Conservation (phyloP, 331 rosid species). For the Pyracantha coccinea region DNA sequence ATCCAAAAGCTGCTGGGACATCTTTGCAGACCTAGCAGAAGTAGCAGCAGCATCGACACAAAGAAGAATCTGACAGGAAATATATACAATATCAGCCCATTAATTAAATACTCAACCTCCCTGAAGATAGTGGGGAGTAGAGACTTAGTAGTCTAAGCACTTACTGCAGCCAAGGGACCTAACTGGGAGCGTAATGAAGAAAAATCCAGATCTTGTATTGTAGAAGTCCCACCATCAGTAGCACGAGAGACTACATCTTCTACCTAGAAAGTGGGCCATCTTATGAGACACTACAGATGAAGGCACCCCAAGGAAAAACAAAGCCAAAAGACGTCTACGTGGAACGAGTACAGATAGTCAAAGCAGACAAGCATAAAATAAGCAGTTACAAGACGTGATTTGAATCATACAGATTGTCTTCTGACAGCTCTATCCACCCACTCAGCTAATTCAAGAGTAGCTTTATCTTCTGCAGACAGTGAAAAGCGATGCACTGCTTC, state of each 20-base stretch:
- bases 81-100: conserved; percentile 24
- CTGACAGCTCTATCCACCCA: conserved; percentile 94
- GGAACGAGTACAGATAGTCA: neutral
- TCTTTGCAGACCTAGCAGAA: conserved; percentile 75
- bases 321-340: neutral
- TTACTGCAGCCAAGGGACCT: conserved; percentile 89
- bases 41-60: conserved; percentile 92
- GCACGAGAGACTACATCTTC: conserved; percentile 86
- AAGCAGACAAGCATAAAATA: conserved; percentile 17
- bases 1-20: conserved; percentile 81
- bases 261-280: conserved; percentile 35
- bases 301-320: neutral
- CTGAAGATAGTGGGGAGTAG: conserved; percentile 14
- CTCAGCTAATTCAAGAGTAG: conserved; percentile 96
- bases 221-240: conserved; percentile 34
- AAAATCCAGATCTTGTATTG: conserved; percentile 76
- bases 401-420: conserved; percentile 61
- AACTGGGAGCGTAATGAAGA: conserved; percentile 79
- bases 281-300: neutral
- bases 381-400: conserved; percentile 12
- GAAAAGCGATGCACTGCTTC: conserved; percentile 95
- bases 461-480: conserved; percentile 93
- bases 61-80: conserved; percentile 83
- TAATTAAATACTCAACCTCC: conserved; percentile 4
- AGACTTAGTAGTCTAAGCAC: conserved; percentile 20